Evolutionary conservation across 306 rosid genomes (phyloP).

Genomic region (Purshia tridentata): DNA sequence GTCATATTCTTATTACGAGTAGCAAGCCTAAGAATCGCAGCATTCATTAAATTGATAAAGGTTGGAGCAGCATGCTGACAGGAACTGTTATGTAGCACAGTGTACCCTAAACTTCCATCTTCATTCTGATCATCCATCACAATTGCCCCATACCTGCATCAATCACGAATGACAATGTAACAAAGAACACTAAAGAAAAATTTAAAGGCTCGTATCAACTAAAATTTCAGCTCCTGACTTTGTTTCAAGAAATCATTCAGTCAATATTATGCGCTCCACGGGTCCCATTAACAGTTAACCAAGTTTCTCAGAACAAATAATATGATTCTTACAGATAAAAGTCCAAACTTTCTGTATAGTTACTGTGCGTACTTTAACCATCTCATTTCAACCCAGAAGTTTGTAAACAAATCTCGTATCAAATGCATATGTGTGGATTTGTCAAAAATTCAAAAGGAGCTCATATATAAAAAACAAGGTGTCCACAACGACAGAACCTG

Average conservation of each 20-base stretch:
- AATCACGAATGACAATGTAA: conserved; percentile 21
- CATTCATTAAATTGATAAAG: conserved; percentile 86
- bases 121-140: conserved; percentile 72
- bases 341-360: not conserved
- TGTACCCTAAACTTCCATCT: conserved; percentile 93
- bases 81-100: conserved; percentile 85
- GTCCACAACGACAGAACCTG: too few relatives aligned
- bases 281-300: not conserved
- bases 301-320: not conserved
- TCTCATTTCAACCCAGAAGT: not conserved
- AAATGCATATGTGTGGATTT: not conserved
- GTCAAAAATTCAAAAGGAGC: not conserved
- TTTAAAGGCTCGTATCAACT: not conserved
- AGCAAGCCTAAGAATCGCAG: conserved; percentile 83
- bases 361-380: not conserved
- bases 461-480: too few relatives aligned
- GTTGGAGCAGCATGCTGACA: conserved; percentile 98
- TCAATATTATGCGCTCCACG: too few relatives aligned
- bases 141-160: conserved; percentile 87
- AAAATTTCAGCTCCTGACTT: not conserved
- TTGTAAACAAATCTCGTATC: not conserved
- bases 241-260: not conserved
- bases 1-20: conserved; percentile 59
- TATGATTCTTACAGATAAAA: not conserved
- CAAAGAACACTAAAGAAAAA: not conserved